Percentiles rank a stretch among this genome's conserved stretches.
Evolutionary conservation across 176 grass and related monocot genomes (phyloP).

Genomic region (Oryza officinalis): DNA sequence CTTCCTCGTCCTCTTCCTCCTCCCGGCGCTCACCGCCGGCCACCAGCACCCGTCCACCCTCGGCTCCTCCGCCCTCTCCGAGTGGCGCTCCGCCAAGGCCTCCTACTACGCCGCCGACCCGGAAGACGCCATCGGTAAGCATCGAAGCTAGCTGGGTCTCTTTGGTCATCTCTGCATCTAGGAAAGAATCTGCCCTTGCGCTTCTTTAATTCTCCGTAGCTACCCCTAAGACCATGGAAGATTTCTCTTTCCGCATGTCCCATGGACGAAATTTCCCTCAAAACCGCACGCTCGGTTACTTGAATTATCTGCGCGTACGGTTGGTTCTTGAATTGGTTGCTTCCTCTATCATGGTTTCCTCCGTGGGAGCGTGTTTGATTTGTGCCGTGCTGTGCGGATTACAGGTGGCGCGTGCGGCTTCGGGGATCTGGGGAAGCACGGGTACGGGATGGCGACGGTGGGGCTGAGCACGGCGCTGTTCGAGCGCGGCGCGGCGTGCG

Average conservation of each 20-base stretch:
- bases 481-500: slow-evolving; percentile 80
- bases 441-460: slow-evolving; percentile 92
- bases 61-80: slow-evolving; percentile 72
- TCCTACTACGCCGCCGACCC: slow-evolving; percentile 96
- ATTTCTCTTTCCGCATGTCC: not conserved
- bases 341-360: not conserved
- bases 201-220: not conserved
- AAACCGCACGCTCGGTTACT: slow-evolving; percentile 10
- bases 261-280: slow-evolving; percentile 11
- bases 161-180: slow-evolving; percentile 19
- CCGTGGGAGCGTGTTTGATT: not conserved
- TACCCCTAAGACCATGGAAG: not conserved
- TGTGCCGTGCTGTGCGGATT: slow-evolving; percentile 14
- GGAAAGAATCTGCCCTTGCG: not conserved
- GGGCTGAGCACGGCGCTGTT: slow-evolving; percentile 91
- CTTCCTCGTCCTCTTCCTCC: slow-evolving; percentile 40
- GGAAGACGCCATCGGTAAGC: slow-evolving; percentile 84
- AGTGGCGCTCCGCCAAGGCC: slow-evolving; percentile 88
- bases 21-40: slow-evolving; percentile 39
- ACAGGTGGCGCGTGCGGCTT: slow-evolving; percentile 94
- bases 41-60: slow-evolving; percentile 59
- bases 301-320: slow-evolving; percentile 23
- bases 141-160: not conserved
- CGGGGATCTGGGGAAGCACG: slow-evolving; percentile 89
- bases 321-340: slow-evolving; percentile 28